Percentiles rank a stretch among this genome's conserved stretches.
Conservation (phyloP, 78 protist species). For the Neovahlkampfia damariscottae region DNA sequence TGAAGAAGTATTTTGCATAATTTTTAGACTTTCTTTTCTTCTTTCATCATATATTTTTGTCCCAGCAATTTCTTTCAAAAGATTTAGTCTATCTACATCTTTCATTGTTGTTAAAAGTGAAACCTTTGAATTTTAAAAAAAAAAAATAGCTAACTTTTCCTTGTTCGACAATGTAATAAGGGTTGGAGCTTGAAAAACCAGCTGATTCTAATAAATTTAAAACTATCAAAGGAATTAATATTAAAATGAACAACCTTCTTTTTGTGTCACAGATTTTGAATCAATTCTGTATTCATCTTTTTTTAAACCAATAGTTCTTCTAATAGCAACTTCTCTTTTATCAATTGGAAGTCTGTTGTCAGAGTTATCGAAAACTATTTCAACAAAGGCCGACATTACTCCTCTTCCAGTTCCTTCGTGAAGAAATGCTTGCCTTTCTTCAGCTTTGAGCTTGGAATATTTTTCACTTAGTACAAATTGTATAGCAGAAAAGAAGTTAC, state of each 20-base stretch:
- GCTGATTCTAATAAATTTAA: constrained; percentile 84
- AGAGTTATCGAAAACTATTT: constrained; percentile 83
- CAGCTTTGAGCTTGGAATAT: constrained; percentile 11
- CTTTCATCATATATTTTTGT: constrained; percentile 82
- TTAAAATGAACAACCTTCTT: constrained; percentile 18
- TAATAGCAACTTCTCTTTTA: constrained; percentile 52
- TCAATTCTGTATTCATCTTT: constrained; percentile 87
- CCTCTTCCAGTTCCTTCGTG: constrained; percentile 56
- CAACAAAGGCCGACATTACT: constrained; percentile 77
- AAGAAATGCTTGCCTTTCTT: constrained; percentile 51
- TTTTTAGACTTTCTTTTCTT: constrained; percentile 40
- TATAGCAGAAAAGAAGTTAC: constrained; percentile 76
- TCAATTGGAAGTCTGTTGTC: constrained; percentile 84
- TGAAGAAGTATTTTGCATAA: constrained; percentile 54
- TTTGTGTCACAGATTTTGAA: constrained; percentile 28
- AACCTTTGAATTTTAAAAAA: constrained; percentile 18
- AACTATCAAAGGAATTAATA: constrained; percentile 68
- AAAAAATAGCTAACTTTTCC: constrained; percentile 58
- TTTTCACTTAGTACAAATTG: constrained; percentile 68
- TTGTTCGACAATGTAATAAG: constrained; percentile 97
- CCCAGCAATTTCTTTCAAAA: constrained; percentile 96
- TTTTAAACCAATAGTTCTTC: constrained; percentile 68
- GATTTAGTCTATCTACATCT: constrained; percentile 70
- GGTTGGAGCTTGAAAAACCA: constrained; percentile 90
- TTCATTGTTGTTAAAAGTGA: constrained; percentile 58